Conservation (phyloP, 805 yeast genomes). For the Zygoascus ofunaensis region DNA sequence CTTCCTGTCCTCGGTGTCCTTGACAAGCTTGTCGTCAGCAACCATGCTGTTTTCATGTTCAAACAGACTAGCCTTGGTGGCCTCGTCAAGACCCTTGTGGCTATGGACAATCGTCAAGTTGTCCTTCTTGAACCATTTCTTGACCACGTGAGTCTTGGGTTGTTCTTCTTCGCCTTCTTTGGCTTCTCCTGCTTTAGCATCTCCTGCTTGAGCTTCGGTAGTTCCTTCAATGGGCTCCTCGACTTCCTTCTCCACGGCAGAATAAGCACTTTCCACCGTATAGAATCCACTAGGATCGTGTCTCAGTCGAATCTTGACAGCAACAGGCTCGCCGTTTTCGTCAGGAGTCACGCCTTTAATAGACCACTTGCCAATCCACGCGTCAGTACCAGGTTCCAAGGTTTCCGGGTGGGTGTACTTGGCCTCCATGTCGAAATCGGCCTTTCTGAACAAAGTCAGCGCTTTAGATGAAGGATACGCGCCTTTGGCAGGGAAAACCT, state of each 20-base stretch:
- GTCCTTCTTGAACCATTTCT: constrained; percentile 87
- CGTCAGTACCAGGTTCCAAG: constrained; percentile 61
- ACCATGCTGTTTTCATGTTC: constrained; percentile 81
- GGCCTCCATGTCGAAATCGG: constrained; percentile 81
- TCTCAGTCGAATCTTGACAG: constrained; percentile 89
- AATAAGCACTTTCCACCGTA: constrained; percentile 88
- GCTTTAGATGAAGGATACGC: constrained; percentile 90
- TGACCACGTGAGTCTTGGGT: constrained; percentile 81
- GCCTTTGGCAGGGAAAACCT: constrained; percentile 94
- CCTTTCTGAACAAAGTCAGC: constrained; percentile 85
- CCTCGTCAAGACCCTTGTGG: constrained; percentile 48
- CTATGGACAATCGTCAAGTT: constrained; percentile 54
- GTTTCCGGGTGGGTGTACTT: constrained; percentile 66
- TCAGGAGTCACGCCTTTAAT: constrained; percentile 75
- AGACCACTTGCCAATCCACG: constrained; percentile 73
- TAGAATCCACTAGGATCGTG: constrained; percentile 95
- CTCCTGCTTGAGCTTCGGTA: constrained; percentile 25
- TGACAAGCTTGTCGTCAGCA: constrained; percentile 89
- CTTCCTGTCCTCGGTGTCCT: constrained; percentile 98
- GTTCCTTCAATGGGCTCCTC: constrained; percentile 58
- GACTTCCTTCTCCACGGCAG: constrained; percentile 82
- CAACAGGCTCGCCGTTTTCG: constrained; percentile 63
- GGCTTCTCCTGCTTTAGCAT: constrained; percentile 35
- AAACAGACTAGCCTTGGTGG: constrained; percentile 51
- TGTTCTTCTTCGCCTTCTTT: constrained; percentile 45